Base-by-base conservation (phyloP, 2,329 filamentous ascomycete species). In the Botryotinia calthae region DNA sequence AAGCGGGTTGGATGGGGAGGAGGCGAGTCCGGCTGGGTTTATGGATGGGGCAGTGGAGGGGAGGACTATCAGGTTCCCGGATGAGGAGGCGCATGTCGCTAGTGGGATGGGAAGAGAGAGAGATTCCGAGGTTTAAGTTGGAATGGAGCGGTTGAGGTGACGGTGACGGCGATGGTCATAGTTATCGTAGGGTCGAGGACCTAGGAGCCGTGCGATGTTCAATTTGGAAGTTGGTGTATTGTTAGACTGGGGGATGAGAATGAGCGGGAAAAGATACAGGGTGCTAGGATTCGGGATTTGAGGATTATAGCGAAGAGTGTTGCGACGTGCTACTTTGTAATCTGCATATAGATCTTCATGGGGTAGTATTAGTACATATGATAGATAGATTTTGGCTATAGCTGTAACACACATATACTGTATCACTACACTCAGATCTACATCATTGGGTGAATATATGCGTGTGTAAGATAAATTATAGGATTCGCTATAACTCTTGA, bases 21-120 rank as follows among this genome's bases (percentile, higher is more conserved):
- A 66, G 34, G 18, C n/a, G n/a, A 31, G 20, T 25, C 46, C 56
- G 1, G 37, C 34, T 44, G 25, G 14, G 16, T 14, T 14, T 12
- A n/a, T 56, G 40, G 62, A 54, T 34, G 62, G 40, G 28, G 61
- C 40, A 37, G 34, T 72, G 28, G 70, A 72, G 46, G 70, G 77
- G 46, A 81, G 84, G 73, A 83, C 82, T 25, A 84, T 86, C 74
- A 82, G 83, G 7, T 85, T 86, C 71, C 83, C 83, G 7, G 84
- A 85, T 74, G 85, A 84, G 73, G 73, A 76, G 62, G 31, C 1
- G n/a, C n/a, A 46, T 28, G 34, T 42, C 5, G 44, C 22, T 61
- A 34, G 58, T 16, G 34, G 31, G n/a, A 40, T 40, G 66, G 34
- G 16, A 40, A 22, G 66, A 28, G 51, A 56, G 51, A 59, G 48